phyloP scores from a whole-genome alignment of 371 early-diverging fungal species.

The Amoeboaphelidium occidentale region DNA sequence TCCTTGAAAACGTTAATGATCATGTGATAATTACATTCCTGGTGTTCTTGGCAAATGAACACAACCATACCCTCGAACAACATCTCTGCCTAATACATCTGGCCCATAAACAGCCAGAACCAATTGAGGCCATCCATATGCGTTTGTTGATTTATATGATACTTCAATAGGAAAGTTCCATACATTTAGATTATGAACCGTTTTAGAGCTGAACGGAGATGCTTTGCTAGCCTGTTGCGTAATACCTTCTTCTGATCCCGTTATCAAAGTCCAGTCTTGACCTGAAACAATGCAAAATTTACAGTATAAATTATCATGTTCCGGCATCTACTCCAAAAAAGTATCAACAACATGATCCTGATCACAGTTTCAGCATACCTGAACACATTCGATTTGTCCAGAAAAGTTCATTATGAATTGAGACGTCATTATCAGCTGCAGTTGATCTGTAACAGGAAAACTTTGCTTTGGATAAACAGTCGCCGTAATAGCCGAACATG shows the following conservation, averaged over 20 bases:
- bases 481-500: no score
- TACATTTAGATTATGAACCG: constrained; percentile 8
- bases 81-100: constrained; percentile 24
- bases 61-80: constrained; percentile 24
- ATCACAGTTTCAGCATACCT: no score
- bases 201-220: constrained; percentile 5
- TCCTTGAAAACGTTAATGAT: not conserved
- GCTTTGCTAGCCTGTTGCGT: constrained; percentile 12
- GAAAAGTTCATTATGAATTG: no score
- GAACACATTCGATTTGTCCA: no score
- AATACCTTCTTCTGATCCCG: constrained; percentile 27
- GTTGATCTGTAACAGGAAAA: no score
- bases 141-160: constrained; percentile 21
- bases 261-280: constrained; percentile 20
- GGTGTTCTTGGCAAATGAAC: constrained; percentile 3
- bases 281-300: constrained; percentile 21
- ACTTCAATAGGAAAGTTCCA: constrained; percentile 28
- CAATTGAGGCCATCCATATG: constrained; percentile 26
- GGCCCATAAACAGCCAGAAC: constrained; percentile 23
- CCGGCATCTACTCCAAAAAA: constrained; percentile 14
- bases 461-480: no score
- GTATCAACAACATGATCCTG: no score
- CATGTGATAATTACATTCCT: constrained; percentile 4
- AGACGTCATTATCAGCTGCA: no score
- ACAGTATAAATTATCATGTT: constrained; percentile 20